Evolutionary conservation across 148 eudicot genomes (phyloP), one percentile per base, ranked within the genome.

Genomic region (Rhododendron vialii): DNA sequence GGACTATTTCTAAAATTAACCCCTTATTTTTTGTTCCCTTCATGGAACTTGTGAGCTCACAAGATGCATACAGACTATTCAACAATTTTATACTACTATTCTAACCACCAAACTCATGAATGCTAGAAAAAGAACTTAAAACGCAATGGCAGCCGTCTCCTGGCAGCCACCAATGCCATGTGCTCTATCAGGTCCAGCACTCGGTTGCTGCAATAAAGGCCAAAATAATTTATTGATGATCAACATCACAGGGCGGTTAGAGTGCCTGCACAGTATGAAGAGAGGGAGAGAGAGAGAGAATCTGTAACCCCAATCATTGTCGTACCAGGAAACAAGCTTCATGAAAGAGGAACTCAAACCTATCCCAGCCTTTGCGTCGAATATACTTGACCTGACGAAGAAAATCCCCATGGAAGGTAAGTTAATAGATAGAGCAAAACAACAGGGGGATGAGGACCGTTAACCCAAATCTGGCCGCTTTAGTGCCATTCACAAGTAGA

Each of bases 241-340:
- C 38, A 50, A 28, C 33, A 53, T 24, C 12, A 35, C 18, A 33
- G 28, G 43, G 5, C 43, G 43, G 43, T 12, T 10, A 2, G 22
- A 47, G 75, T 36, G 80, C 71, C 7, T 75, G 50, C 22, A 1
- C 4, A 43, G n/a, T 38, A 38, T 5, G 12, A 9, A 33, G 53
- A 45, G 67, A 59, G 87, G 26, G 87, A 73, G 82, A 53, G 59
- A 17, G 61, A 55, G 61, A 15, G 15, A 30, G 45, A 93, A 95
- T 98, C 98, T 95, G 96, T 97, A 97, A 83, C 99, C 98, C 98
- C 36, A 97, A 84, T 97, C 99, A 7, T 97, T 97, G 88, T 97
- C 98, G 41, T 97, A 95, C 99, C 99, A 97, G 0, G 95, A 89
- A 41, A 97, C 96, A 36, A 97, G 88, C 92, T 97, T 97, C 92